These are phyloP conservation scores for Ogataea nakhonphanomensis DNA, from an alignment of 805 yeast genomes.

Conservation along the genomic window DNA sequence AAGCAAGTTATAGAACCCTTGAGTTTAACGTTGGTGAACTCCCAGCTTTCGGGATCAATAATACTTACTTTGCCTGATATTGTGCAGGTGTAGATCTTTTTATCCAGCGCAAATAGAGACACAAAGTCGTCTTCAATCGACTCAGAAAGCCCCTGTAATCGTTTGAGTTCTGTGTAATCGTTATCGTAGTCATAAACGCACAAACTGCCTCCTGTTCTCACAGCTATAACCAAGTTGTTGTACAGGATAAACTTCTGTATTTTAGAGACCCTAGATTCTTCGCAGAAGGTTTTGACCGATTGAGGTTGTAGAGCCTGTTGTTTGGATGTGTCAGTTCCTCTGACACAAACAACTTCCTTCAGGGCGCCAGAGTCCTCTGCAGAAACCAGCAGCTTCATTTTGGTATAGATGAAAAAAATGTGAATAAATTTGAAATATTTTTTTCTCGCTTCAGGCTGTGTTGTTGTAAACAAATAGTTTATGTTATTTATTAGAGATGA, in stretches of 20 bases:
- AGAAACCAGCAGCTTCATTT: constrained; percentile 60
- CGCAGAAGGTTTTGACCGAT: constrained; percentile 36
- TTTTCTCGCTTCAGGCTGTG: constrained; percentile 8
- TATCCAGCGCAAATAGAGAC: constrained; percentile 29
- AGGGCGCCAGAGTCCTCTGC: constrained; percentile 66
- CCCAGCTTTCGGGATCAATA: constrained; percentile 19
- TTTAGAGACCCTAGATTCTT: constrained; percentile 32
- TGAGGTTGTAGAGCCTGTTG: constrained; percentile 65
- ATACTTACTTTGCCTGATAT: constrained; percentile 32
- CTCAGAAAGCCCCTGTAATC: constrained; percentile 12
- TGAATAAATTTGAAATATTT: constrained; percentile 1
- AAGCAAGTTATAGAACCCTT: constrained; percentile 49
- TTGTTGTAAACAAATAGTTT: constrained; percentile 8
- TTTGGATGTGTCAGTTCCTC: constrained; percentile 78
- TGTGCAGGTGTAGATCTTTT: constrained; percentile 33
- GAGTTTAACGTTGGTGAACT: constrained; percentile 27
- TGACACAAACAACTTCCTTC: constrained; percentile 58
- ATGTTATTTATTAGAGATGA: constrained; percentile 3
- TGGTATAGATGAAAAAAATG: not conserved
- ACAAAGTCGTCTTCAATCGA: constrained; percentile 36
- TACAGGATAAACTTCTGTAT: constrained; percentile 32
- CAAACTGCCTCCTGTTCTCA: constrained; percentile 42
- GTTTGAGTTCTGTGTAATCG: constrained; percentile 19
- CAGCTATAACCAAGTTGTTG: constrained; percentile 37
- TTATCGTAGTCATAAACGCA: constrained; percentile 35